Evolutionary conservation across 2,329 filamentous ascomycete species (phyloP).

Genomic region (Colletotrichum sansevieriae): DNA sequence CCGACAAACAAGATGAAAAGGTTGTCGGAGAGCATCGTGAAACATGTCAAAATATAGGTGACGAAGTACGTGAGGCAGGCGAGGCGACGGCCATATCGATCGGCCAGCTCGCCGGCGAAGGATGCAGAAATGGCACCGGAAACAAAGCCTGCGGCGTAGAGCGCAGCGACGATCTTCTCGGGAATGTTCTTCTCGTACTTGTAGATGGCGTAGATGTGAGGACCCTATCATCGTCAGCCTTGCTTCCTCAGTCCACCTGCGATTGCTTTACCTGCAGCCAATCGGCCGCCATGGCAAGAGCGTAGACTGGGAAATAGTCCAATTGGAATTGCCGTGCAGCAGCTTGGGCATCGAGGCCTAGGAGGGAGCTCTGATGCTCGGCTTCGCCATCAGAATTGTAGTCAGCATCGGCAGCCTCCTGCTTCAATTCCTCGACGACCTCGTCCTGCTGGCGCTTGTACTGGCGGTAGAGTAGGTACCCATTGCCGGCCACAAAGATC

Average conservation of each 20-base stretch:
- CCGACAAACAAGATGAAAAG: constrained; percentile 64
- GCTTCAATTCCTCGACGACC: constrained; percentile 28
- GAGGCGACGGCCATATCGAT: constrained; percentile 62
- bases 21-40: constrained; percentile 61
- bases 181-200: constrained; percentile 62
- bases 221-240: constrained; percentile 50
- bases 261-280: constrained; percentile 49
- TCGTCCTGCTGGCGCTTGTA: constrained; percentile 39
- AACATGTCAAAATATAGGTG: constrained; percentile 64
- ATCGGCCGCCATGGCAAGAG: constrained; percentile 50
- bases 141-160: constrained; percentile 63
- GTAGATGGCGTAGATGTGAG: constrained; percentile 66
- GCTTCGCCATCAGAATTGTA: constrained; percentile 27
- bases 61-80: constrained; percentile 67
- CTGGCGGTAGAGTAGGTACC: constrained; percentile 45
- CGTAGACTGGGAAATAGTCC: constrained; percentile 47
- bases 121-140: constrained; percentile 61
- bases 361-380: constrained; percentile 35
- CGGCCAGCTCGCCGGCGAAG: constrained; percentile 54
- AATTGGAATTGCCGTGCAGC: constrained; percentile 43
- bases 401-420: constrained; percentile 33
- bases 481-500: constrained; percentile 44
- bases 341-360: constrained; percentile 23
- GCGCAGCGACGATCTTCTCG: constrained; percentile 58
- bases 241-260: background rate